Conservation (phyloP, 352 stramenopile species). For the Pythium biforme region DNA sequence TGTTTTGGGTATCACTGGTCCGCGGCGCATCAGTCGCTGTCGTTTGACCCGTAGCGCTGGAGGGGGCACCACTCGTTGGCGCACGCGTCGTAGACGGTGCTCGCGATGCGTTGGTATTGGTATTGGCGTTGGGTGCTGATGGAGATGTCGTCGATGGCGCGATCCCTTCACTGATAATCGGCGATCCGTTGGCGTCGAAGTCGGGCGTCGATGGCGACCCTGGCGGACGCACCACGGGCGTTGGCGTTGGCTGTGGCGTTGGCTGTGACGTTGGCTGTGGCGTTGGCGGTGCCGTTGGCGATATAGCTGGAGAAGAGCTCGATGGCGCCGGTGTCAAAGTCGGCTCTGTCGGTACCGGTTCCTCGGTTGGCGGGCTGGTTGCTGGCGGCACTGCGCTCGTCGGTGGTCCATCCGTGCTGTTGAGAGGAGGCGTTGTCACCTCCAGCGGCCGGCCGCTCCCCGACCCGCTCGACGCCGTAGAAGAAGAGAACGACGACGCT, state of each 20-base stretch:
- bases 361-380: not conserved
- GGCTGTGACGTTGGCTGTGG: not conserved
- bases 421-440: not conserved
- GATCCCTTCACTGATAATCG: not conserved
- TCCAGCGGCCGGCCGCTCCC: not conserved
- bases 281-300: too few species aligned
- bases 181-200: not conserved
- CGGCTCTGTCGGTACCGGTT: not conserved
- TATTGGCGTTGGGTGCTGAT: not conserved
- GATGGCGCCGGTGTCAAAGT: too few species aligned
- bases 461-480: not conserved
- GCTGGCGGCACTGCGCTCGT: too few species aligned
- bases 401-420: too few species aligned
- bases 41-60: not conserved
- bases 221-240: not conserved
- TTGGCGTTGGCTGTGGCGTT: not conserved
- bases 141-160: not conserved
- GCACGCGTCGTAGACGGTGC: too few species aligned
- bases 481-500: too few species aligned
- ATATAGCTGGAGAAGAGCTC: too few species aligned
- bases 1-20: not conserved
- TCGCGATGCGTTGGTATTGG: not conserved
- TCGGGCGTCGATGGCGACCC: not conserved
- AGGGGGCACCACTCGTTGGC: too few species aligned
- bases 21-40: not conserved